Percentiles rank a stretch among this genome's conserved stretches.
Conservation (phyloP, 108 stramenopile genomes). For the Discostella stelligeroides region DNA sequence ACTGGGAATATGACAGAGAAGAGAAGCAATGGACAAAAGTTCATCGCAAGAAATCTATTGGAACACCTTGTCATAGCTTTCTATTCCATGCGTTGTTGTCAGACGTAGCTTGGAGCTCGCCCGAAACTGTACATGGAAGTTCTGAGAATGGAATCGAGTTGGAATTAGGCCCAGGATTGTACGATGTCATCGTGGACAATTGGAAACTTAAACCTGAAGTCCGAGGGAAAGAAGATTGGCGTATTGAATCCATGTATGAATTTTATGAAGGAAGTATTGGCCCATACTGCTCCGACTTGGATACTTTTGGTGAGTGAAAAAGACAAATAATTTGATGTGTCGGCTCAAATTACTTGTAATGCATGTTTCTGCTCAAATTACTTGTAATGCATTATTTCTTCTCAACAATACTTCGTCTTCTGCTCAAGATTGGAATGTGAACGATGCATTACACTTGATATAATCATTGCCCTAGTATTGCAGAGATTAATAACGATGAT, state of each 20-base stretch:
- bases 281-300: constrained; percentile 43
- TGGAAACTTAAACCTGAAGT: constrained; percentile 48
- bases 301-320: constrained; percentile 28
- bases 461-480: too few species aligned
- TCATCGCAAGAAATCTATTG: constrained; percentile 48
- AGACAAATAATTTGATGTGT: too few species aligned
- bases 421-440: constrained; percentile 22
- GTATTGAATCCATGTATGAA: constrained; percentile 31
- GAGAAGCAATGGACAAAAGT: constrained; percentile 25
- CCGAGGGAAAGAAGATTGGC: constrained; percentile 17
- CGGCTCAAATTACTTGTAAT: too few species aligned
- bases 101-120: constrained; percentile 28
- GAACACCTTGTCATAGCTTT: constrained; percentile 44
- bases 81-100: constrained; percentile 39
- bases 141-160: constrained; percentile 34
- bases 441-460: constrained; percentile 43
- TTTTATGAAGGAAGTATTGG: constrained; percentile 38
- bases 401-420: background rate
- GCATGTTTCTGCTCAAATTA: background rate
- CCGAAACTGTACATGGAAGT: constrained; percentile 14
- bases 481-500: too few species aligned
- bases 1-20: constrained; percentile 35
- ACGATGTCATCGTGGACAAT: constrained; percentile 29
- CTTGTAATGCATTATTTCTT: background rate
- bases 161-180: constrained; percentile 31